Evolutionary conservation across 208 protist species (phyloP).

Genomic region (Vickermania spadyakhi): DNA sequence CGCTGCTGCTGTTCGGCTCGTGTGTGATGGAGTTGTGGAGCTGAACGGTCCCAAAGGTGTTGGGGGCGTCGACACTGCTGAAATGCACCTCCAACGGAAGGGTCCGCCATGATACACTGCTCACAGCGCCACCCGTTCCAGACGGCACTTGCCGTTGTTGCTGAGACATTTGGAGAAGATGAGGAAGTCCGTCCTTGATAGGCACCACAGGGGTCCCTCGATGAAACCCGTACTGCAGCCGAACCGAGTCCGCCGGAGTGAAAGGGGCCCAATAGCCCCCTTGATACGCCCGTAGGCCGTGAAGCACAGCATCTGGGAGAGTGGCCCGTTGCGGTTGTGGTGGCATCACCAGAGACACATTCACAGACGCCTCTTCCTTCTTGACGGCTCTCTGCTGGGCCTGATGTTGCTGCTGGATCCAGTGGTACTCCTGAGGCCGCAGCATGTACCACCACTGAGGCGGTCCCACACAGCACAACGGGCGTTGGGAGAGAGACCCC

Average conservation of each 20-base stretch:
- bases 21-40: too few relatives aligned
- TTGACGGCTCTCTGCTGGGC: background rate
- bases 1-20: too few relatives aligned
- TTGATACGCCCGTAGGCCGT: background rate
- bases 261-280: background rate
- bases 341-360: background rate
- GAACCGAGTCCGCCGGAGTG: background rate
- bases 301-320: background rate
- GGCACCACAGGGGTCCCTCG: background rate
- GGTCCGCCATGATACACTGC: too few relatives aligned
- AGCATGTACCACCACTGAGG: conserved; percentile 82
- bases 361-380: too few relatives aligned
- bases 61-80: conserved; percentile 63
- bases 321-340: background rate
- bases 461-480: conserved; percentile 62
- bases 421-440: background rate
- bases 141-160: background rate
- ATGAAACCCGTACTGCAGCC: background rate
- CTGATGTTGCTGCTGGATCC: background rate
- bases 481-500: conserved; percentile 21
- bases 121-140: too few relatives aligned
- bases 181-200: background rate
- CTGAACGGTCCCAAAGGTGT: conserved; percentile 68
- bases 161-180: background rate
- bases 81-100: conserved; percentile 51